Evolutionary conservation across 257 asterid genomes (phyloP), one percentile per base, ranked within the genome.

Genomic region (Eustoma russellianum): DNA sequence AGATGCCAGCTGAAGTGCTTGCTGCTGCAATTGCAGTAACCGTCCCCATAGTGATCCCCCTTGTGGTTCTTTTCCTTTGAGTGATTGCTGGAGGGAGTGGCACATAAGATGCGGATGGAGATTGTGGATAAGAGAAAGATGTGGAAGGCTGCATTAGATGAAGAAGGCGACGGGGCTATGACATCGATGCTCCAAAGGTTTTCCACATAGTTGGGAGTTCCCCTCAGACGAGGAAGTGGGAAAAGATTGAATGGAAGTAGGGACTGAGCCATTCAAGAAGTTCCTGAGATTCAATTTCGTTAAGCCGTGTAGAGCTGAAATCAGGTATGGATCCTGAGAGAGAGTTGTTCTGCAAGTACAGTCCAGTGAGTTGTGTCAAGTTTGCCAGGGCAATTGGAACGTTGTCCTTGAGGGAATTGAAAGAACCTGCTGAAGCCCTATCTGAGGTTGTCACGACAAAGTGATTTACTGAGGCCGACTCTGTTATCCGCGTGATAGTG

Each of bases 261-360:
- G 94, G 65, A 86, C 68, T 7, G 88, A 77, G 30, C 94, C 91
- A 28, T 71, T 80, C 6, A 83, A 67, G 19, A 79, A 49, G 65
- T 83, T 86, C 40, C 88, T 81, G 16, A 81, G 52, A 67, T 86
- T 79, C 18, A 86, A 56, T 15, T 73, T 79, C 46, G n/a, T 62
- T 69, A 44, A 86, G 88, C 28, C 47, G 55, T 13, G 86, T 82
- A 55, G 70, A 77, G 59, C 68, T 55, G 64, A 86, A 69, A 66
- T 77, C 75, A 18, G 91, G 93, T 53, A 86, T 57, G 69, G 65
- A 30, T 14, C 93, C 95, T 0, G 83, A 53, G 17, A 86, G 71
- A 6, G 82, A 70, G 79, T 86, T 86, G 77, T 77, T 72, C 55
- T 86, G 91, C 41, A 83, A 74, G 79, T 79, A 65, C 60, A 83